Conservation (phyloP, 164 flowering plant genomes). For the Taxillus chinensis region DNA sequence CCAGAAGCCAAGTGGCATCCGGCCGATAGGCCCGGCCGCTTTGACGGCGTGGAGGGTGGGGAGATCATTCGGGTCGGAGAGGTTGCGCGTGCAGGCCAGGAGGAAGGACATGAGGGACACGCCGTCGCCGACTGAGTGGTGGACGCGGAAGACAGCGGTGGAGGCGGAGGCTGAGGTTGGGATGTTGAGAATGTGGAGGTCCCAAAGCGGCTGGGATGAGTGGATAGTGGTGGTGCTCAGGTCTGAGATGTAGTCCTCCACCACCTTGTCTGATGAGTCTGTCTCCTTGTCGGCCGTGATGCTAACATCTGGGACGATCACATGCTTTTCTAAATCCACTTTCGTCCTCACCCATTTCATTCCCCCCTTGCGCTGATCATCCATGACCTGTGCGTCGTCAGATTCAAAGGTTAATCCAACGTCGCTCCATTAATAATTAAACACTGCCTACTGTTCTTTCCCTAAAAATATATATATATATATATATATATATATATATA, state of each 20-base stretch:
- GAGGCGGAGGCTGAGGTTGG: not conserved
- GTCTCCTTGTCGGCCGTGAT: not conserved
- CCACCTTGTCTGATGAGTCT: not conserved
- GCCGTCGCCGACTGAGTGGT: constrained; percentile 6
- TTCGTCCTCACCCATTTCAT: constrained; percentile 1
- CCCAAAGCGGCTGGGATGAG: constrained; percentile 2
- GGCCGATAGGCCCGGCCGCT: too few relatives aligned
- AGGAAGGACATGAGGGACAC: constrained; percentile 5
- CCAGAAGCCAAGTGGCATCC: not conserved
- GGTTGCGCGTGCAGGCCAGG: constrained; percentile 2
- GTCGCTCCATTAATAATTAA: too few relatives aligned
- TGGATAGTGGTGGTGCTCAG: not conserved
- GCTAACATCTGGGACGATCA: not conserved
- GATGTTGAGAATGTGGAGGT: constrained; percentile 4
- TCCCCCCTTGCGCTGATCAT: not conserved
- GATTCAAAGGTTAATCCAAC: too few relatives aligned
- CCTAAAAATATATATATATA: too few relatives aligned
- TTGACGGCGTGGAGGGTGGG: not conserved
- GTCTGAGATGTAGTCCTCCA: constrained; percentile 1
- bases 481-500: too few relatives aligned
- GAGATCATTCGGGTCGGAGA: not conserved
- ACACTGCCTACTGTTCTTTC: too few relatives aligned
- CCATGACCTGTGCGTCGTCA: not conserved
- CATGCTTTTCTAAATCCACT: not conserved
- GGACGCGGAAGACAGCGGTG: not conserved